Conservation (phyloP, 768 basidiomycete genomes). For the Suillus clintonianus region DNA sequence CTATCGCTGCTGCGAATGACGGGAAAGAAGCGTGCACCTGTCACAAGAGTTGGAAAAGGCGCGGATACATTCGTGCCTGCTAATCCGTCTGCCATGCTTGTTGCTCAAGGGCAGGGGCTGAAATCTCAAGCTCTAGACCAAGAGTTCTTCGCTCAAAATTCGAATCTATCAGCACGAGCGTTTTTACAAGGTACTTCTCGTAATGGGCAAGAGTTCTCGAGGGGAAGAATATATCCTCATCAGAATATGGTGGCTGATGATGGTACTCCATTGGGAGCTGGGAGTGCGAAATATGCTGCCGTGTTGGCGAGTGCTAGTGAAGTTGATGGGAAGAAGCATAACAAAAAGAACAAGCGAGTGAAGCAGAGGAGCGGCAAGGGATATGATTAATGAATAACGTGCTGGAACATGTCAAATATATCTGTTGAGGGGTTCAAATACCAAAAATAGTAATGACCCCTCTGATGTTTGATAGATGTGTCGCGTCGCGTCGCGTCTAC, state of each 20-base stretch:
- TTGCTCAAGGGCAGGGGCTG: conserved; percentile 35
- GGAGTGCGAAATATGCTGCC: conserved; percentile 43
- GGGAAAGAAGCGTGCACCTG: conserved; percentile 88
- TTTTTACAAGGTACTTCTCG: conserved; percentile 62
- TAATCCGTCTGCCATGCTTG: conserved; percentile 26
- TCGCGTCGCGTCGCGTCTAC: not conserved
- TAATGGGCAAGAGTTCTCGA: conserved; percentile 60
- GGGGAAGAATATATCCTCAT: conserved; percentile 76
- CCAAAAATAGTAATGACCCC: not conserved
- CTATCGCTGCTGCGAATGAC: conserved; percentile 56
- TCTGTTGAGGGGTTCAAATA: not conserved
- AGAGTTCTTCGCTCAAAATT: conserved; percentile 74
- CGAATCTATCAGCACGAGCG: conserved; percentile 55
- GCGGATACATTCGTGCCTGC: conserved; percentile 79
- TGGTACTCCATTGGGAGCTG: conserved; percentile 60
- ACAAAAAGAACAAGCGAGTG: conserved; percentile 77
- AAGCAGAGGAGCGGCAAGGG: conserved; percentile 94
- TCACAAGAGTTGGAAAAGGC: conserved; percentile 80
- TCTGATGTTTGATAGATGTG: not conserved
- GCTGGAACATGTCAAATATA: not conserved
- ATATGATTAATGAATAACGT: conserved; percentile 58
- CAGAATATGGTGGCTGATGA: conserved; percentile 80
- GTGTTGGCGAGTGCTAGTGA: conserved; percentile 41
- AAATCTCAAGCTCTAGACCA: conserved; percentile 76
- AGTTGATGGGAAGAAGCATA: conserved; percentile 70